These are phyloP conservation scores for Penicillium atrosanguineum DNA, from an alignment of 495 filamentous ascomycete genomes.

Conservation along the genomic window DNA sequence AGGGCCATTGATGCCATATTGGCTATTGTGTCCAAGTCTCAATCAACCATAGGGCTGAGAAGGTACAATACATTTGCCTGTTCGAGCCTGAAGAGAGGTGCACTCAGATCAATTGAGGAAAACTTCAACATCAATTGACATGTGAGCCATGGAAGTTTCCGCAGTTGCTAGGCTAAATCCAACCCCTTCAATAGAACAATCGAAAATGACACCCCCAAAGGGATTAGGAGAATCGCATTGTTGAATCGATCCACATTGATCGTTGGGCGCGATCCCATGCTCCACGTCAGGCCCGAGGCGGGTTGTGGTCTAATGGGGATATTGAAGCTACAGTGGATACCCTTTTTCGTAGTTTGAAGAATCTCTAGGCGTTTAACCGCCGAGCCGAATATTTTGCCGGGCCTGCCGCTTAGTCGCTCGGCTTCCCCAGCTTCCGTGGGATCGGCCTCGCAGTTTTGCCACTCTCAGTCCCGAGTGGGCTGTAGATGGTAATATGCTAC, in stretches of 20 bases:
- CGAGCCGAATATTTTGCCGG: slow-evolving; percentile 1
- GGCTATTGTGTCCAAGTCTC: neutral
- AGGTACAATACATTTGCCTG: neutral
- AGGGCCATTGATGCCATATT: neutral
- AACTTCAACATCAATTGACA: neutral
- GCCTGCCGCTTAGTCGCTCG: neutral
- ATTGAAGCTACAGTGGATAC: neutral
- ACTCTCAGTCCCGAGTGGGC: neutral
- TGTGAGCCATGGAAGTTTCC: neutral
- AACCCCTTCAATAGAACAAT: neutral
- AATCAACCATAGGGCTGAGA: neutral
- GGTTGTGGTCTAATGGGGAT: neutral
- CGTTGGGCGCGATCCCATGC: neutral
- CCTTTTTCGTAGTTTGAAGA: neutral
- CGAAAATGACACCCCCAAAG: neutral
- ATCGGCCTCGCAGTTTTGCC: neutral
- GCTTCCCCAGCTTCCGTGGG: neutral
- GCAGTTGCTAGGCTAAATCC: neutral
- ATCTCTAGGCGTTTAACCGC: neutral
- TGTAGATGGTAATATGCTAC: neutral
- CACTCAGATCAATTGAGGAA: neutral
- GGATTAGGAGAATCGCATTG: neutral
- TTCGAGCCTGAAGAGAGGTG: neutral
- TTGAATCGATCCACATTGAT: neutral
- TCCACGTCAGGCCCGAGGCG: too few species aligned